Conservation (phyloP, 148 eudicot genomes). For the Fagopyrum esculentum region DNA sequence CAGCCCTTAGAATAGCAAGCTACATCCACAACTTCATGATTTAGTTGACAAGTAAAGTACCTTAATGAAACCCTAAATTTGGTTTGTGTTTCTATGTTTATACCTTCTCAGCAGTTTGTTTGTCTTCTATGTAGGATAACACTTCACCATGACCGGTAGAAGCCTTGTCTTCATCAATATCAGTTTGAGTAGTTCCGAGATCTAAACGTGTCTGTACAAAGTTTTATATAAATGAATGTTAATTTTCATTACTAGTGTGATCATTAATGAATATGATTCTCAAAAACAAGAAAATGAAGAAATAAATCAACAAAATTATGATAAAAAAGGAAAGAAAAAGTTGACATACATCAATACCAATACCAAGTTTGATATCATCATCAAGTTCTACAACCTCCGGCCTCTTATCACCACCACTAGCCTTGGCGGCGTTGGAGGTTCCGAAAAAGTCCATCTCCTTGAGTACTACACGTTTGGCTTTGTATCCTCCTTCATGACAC, state of each 20-base stretch:
- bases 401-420: neutral
- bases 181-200: neutral
- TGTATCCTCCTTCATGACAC: neutral
- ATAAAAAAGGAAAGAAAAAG: neutral
- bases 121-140: neutral
- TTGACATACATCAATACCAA: constrained; percentile 6
- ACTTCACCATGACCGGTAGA: neutral
- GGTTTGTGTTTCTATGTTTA: neutral
- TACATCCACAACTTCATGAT: neutral
- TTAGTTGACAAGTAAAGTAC: neutral
- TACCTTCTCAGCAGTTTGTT: neutral
- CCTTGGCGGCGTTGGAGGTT: neutral
- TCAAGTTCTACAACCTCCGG: neutral
- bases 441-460: constrained; percentile 6
- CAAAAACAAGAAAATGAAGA: neutral
- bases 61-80: neutral
- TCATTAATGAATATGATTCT: neutral
- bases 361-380: constrained; percentile 6
- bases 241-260: neutral
- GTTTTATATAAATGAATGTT: neutral
- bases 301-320: neutral
- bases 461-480: neutral
- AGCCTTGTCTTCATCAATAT: neutral
- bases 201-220: neutral
- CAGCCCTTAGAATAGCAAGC: constrained; percentile 11